Percentiles rank a stretch among this genome's conserved stretches.
Conservation (phyloP, 164 flowering plant genomes). For the Nymphaea thermarum region DNA sequence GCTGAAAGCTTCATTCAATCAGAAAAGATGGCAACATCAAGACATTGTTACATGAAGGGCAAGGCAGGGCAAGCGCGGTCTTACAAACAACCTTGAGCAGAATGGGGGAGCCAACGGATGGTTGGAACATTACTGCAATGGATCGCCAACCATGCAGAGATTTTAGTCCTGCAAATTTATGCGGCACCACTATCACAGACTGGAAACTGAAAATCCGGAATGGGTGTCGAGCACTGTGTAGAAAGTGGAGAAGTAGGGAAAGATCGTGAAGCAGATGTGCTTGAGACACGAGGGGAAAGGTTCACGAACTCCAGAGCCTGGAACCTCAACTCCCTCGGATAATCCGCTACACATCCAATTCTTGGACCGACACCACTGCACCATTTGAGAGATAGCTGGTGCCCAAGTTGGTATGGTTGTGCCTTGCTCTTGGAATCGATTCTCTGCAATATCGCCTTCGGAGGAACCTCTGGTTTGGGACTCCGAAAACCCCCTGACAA, state of each 20-base stretch:
- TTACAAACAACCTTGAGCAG: too few relatives aligned
- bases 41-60: too few relatives aligned
- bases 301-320: slow-evolving; percentile 68
- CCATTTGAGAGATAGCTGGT: slow-evolving; percentile 65
- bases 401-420: slow-evolving; percentile 57
- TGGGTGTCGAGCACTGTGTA: neutral
- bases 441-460: slow-evolving; percentile 50
- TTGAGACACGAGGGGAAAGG: slow-evolving; percentile 46
- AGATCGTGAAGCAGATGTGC: slow-evolving; percentile 16
- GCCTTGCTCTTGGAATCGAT: slow-evolving; percentile 64
- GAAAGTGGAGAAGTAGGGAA: too few relatives aligned
- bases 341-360: slow-evolving; percentile 81
- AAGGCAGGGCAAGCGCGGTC: too few relatives aligned
- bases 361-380: slow-evolving; percentile 82
- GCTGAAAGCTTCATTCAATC: too few relatives aligned
- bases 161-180: neutral
- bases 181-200: neutral
- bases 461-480: slow-evolving; percentile 53
- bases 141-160: neutral
- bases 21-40: too few relatives aligned
- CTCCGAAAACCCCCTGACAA: slow-evolving; percentile 77
- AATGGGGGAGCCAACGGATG: neutral
- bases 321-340: slow-evolving; percentile 52
- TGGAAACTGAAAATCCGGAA: neutral
- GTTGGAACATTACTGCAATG: neutral